A percentile compares a stretch with the other conserved stretches of the same genome.
Conservation (phyloP, 768 basidiomycete genomes). For the Ramaria sp. region DNA sequence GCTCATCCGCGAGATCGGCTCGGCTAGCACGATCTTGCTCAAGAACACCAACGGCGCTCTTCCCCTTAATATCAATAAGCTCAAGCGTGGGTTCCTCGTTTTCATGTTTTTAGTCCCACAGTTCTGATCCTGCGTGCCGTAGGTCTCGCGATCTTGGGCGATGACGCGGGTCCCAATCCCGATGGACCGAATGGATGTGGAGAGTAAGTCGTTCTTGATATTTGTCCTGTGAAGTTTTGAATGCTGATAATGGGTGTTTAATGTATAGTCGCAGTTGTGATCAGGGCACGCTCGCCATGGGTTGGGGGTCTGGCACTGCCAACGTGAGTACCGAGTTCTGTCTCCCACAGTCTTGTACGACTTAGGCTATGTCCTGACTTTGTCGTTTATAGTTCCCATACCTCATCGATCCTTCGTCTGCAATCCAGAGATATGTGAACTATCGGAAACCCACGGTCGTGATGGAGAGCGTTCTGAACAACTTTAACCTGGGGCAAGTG, state of each 20-base stretch:
- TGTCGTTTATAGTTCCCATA: conserved; percentile 13
- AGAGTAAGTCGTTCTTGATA: conserved; percentile 25
- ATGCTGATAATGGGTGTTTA: neutral
- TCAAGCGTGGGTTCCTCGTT: neutral
- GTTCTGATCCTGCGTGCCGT: neutral
- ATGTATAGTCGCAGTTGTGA: conserved; percentile 33
- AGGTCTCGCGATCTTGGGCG: conserved; percentile 32
- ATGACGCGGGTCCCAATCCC: conserved; percentile 46
- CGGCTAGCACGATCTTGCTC: conserved; percentile 47
- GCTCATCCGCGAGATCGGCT: conserved; percentile 35
- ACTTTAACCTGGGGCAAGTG: conserved; percentile 8
- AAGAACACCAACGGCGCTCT: conserved; percentile 27
- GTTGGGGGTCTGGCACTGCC: conserved; percentile 85
- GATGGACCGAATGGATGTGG: conserved; percentile 61
- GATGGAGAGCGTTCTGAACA: conserved; percentile 9
- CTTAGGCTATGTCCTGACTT: neutral
- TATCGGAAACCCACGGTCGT: neutral
- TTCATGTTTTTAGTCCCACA: neutral
- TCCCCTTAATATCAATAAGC: conserved; percentile 17
- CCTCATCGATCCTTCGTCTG: conserved; percentile 15
- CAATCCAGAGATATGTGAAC: conserved; percentile 10
- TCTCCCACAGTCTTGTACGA: neutral
- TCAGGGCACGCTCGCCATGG: conserved; percentile 75
- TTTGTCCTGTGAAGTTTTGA: neutral
- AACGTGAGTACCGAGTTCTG: conserved; percentile 29